phyloP scores from a whole-genome alignment of 2,329 filamentous ascomycete genomes.

The Diaporthe vaccinii region DNA sequence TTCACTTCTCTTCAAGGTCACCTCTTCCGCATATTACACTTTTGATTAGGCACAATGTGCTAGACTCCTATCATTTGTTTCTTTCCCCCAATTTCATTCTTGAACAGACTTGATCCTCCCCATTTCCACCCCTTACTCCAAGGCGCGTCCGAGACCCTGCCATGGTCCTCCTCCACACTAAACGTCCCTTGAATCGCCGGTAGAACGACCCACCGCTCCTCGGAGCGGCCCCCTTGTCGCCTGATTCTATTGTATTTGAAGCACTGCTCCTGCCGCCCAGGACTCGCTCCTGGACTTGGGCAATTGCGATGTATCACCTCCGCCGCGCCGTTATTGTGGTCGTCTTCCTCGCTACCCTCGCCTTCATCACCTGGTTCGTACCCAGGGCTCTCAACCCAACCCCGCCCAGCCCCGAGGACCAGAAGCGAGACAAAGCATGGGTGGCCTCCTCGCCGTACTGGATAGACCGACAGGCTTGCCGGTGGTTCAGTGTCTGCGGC shows the following conservation, averaged over 20 bases:
- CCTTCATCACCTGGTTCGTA: constrained; percentile 64
- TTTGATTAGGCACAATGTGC: constrained; percentile 31
- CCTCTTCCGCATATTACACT: constrained; percentile 10
- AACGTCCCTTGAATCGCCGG: constrained; percentile 13
- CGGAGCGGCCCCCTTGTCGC: background rate
- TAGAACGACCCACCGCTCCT: constrained; percentile 31
- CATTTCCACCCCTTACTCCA: background rate
- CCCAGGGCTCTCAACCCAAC: constrained; percentile 72
- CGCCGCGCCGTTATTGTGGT: constrained; percentile 58
- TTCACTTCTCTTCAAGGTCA: background rate
- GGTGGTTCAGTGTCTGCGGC: constrained; percentile 85
- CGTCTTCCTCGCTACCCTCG: constrained; percentile 47
- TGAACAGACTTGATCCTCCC: background rate
- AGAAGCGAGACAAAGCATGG: constrained; percentile 75
- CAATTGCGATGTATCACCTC: constrained; percentile 59
- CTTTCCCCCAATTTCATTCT: background rate
- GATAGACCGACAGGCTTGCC: constrained; percentile 81
- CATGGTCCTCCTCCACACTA: constrained; percentile 26
- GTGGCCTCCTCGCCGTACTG: constrained; percentile 79
- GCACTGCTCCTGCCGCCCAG: background rate
- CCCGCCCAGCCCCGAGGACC: constrained; percentile 72
- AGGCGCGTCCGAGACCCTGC: constrained; percentile 11
- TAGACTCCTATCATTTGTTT: constrained; percentile 13
- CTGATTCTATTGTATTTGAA: background rate
- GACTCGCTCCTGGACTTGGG: background rate